Evolutionary conservation across 2,329 filamentous ascomycete genomes (phyloP), one percentile per base, ranked within the genome.

Genomic region (Bipolaris victoriae): DNA sequence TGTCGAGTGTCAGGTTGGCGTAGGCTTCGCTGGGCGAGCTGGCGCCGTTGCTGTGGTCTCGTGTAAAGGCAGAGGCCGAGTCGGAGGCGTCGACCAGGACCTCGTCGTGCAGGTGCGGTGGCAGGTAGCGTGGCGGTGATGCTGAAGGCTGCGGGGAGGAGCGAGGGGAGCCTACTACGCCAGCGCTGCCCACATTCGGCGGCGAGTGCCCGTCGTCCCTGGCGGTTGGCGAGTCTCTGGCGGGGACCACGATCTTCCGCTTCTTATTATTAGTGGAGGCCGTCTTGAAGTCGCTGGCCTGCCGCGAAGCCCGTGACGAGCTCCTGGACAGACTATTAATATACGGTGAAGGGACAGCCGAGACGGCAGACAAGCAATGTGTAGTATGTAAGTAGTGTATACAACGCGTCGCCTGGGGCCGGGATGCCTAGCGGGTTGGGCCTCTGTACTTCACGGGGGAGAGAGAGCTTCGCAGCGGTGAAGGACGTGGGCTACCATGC

Each of bases 41-140:
- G 22, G 74, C 73, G 29, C 76, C 76, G 53, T 73, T 73, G 58
- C 75, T 59, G 59, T 75, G 75, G 61, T 77, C 77, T 60, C 70
- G 64, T 41, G 72, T 61, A 16, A 57, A 40, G 15, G 63, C 41
- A 29, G 53, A 66, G 43, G 41, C 62, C 33, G 69, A 48, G 53
- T 75, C 72, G 24, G 67, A 61, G 11, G 71, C 67, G 69, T 78
- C 75, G 31, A 58, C 47, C 33, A 72, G 66, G 52, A 83, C 78
- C 70, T 84, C 82, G 72, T 81, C 79, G 70, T 84, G 82, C 55
- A 86, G 75, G 72, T 86, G 84, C 52, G 83, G 80, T 59, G 84
- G 84, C 53, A 86, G 78, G 70, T 81, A 84, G 57, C 81, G 79
- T 41, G 79, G 77, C 52, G 77, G 76, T 18, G 68, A 76, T 58